These are phyloP conservation scores for Bipolaris cookei DNA, from an alignment of 2,329 filamentous ascomycete species.

Conservation along the genomic window DNA sequence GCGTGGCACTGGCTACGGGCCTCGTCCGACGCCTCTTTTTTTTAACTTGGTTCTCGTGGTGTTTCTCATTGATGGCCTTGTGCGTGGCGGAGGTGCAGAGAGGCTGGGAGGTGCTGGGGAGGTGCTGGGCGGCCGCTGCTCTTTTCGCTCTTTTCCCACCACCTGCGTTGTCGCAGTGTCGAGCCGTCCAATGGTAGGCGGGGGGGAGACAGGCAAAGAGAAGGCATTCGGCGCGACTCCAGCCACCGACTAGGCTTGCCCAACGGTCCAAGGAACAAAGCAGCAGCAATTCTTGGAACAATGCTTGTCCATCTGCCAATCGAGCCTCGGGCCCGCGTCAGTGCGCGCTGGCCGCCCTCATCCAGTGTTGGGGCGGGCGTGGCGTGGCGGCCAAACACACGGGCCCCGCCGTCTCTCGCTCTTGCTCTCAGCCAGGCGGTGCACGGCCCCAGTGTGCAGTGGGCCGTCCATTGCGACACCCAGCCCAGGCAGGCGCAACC, in stretches of 20 bases:
- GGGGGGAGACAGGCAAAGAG: background rate
- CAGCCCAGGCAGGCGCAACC: slow-evolving; percentile 10
- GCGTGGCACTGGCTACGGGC: slow-evolving; percentile 22
- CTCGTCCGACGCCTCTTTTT: background rate
- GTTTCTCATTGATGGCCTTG: background rate
- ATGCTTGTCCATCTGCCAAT: slow-evolving; percentile 25
- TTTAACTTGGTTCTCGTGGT: too few relatives aligned
- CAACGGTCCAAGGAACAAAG: slow-evolving; percentile 13
- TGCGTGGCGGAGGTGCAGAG: background rate
- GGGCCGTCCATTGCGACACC: slow-evolving; percentile 14
- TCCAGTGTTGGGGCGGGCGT: slow-evolving; percentile 1
- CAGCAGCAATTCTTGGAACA: slow-evolving; percentile 22
- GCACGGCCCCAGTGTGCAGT: slow-evolving; percentile 2
- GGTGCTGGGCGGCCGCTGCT: background rate
- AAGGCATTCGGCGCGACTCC: slow-evolving; percentile 9
- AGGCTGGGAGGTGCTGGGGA: background rate
- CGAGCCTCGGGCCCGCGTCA: slow-evolving; percentile 7
- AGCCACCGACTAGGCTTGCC: slow-evolving; percentile 11
- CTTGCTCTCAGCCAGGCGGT: background rate
- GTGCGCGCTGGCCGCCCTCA: slow-evolving; percentile 13
- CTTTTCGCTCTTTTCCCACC: background rate
- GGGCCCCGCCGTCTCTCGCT: slow-evolving; percentile 14
- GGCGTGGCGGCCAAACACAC: slow-evolving; percentile 15
- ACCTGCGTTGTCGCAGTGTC: background rate
- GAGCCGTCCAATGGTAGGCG: background rate